Base-by-base conservation (phyloP, 306 rosid species). In the Rosa chinensis region DNA sequence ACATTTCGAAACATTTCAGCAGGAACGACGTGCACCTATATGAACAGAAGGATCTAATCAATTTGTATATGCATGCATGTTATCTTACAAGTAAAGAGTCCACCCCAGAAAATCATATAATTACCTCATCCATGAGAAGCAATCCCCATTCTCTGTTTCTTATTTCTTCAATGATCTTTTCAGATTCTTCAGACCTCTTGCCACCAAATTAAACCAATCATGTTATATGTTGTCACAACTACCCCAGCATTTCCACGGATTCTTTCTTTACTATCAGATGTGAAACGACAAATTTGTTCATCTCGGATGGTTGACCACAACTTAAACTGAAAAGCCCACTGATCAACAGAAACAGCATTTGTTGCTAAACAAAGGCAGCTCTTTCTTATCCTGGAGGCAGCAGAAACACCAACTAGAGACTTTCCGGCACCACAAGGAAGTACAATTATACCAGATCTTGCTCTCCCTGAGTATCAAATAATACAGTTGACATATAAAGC, bases 291-390 rank as follows among this genome's bases (percentile, higher is more conserved):
- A 49, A 94, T 92, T 35, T 94, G 94, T 50, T 94, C 98, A 37
- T 94, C 98, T 48, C 90, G 92, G 43, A 92, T 94, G 81, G 92
- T 91, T 81, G 98, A 94, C 98, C 98, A 94, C 50, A 94, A 87
- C 85, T 90, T 90, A 82, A 94, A 92, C 90, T 94, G 97, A 81
- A 94, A 94, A 70, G 97, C 97, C 98, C 97, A 94, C 82, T 94
- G 98, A 85, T 94, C 98, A 63, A 94, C 97, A 35, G 98, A 94
- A 69, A 94, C 98, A 77, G 97, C 97, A 89, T 94, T 94, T 62
- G 98, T 94, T 80, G 98, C 98, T 81, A 94, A 83, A 90, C 98
- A 94, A 77, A 94, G 97, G 74, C 97, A 94, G 81, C 98, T 94
- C 85, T 94, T 92, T 79, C 84, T 93, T 55, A 94, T 89, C 77